Base-by-base conservation (phyloP, 768 basidiomycete genomes). In the Naganishia vaughanmartiniae region DNA sequence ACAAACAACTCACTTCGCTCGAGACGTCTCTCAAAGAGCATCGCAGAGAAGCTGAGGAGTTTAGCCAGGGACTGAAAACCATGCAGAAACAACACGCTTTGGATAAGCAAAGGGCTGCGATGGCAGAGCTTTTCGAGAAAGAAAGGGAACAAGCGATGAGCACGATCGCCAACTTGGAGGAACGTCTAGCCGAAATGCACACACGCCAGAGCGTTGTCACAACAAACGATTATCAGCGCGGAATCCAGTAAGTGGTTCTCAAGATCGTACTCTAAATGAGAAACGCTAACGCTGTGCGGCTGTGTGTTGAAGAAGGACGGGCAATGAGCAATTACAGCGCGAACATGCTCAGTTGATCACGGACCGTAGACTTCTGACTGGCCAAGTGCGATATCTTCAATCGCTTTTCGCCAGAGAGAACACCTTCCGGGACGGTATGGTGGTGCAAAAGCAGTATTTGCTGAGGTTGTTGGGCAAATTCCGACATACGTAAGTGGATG, bases 301-400 rank as follows among this genome's bases (percentile, higher is more conserved):
- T n/a, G 11, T 15, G 0, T 30, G 55, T 19, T 24, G 65, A 48
- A 53, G 54, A 33, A 6, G 12, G 14, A 28, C 55, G 19, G 26
- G 53, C 12, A 31, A 46, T 39, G 56, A 63, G 31, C 42, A 30
- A 15, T 19, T 69, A 30, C 51, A 42, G 12, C 26, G 45, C 12
- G 45, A 31, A 15, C 46, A 58, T 28, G 24, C 56, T 60, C 53
- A 58, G 24, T 36, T 70, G 57, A 67, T 51, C 0, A 63, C 60
- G 24, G 93, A 97, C 78, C 90, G 90, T 83, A 93, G 93, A 77
- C 92, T 92, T 11, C 83, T 97, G 24, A 88, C 98, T 58, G 87
- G 91, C 10, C 92, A 96, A 80, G 92, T 96, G 70, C 86, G 85
- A 51, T 97, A 96, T 81, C 84, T 98, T 74, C 95, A 98, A 80